Conservation (phyloP, 345 rosid genomes). For the Eucalyptus guilfoylei region DNA sequence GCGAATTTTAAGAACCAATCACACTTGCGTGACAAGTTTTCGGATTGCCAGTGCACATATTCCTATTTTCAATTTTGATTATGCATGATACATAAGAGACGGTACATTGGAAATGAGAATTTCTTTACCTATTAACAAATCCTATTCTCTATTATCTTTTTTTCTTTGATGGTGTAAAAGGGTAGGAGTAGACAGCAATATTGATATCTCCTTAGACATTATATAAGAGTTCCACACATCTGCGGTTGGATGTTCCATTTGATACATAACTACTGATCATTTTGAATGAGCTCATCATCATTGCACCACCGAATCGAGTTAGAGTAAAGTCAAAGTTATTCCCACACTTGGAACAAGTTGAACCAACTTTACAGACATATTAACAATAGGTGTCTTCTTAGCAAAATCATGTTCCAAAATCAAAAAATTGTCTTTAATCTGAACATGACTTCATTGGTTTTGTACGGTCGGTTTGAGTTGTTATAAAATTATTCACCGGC, state of each 20-base stretch:
- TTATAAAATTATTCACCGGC: not conserved
- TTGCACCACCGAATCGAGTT: not conserved
- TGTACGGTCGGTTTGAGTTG: not conserved
- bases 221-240: not conserved
- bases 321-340: no score
- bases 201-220: not conserved
- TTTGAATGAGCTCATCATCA: not conserved
- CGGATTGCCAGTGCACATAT: not conserved
- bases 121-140: not conserved
- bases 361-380: not conserved
- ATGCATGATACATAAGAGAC: not conserved
- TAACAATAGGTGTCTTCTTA: not conserved
- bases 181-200: not conserved
- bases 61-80: no score
- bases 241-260: not conserved
- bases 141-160: not conserved
- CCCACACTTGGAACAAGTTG: not conserved
- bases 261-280: not conserved
- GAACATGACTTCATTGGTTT: not conserved
- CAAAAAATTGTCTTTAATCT: not conserved
- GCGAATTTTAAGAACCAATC: fast-evolving
- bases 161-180: not conserved
- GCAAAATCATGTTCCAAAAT: not conserved
- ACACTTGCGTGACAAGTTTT: not conserved
- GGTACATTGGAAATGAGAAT: not conserved